Base-by-base conservation (phyloP, 345 rosid species). In the Rhodamnia argentea region DNA sequence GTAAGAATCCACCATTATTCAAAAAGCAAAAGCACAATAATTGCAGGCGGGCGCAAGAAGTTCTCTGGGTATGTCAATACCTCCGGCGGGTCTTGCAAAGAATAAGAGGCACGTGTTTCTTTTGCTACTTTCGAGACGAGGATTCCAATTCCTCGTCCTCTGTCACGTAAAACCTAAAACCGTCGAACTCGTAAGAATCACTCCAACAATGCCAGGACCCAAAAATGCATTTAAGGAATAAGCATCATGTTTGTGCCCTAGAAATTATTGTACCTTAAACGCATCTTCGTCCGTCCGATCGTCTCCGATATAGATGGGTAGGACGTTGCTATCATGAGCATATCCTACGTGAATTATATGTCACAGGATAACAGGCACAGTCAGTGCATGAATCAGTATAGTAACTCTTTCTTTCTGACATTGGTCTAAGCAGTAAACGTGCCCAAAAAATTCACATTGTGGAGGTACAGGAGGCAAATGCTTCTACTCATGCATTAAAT, bases 251-350 rank as follows among this genome's bases (percentile, higher is more conserved):
- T 14, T 22, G 22, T 32, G 24, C 24, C 81, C 40, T 8, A 32
- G 52, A 13, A 50, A 14, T 14, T 53, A 7, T 26, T 47, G 70
- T 89, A 95, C 99, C 96, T 95, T 93, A 88, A 97, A 97, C 1
- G 99, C 99, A 90, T 97, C 99, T 86, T 97, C 99, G 22, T 97
- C 99, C 0, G 96, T 95, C 32, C 94, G 93, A 86, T 97, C 99
- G 85, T 97, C 99, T 4, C 99, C 99, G 26, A 97, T 94, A 32
- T 96, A 97, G 11, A 97, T 89, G 0, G 99, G 99, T 4, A 96
- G 85, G 87, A 96, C 96, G 87, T 97, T 91, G 50, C 96, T 92
- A 29, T 83, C 86, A 27, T 94, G 91, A 42, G 96, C 95, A 85
- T 83, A 94, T 84, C 99, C 99, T 95, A 81, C 78, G 29, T 55